A percentile compares a stretch with the other conserved stretches of the same genome.
These are phyloP conservation scores for Cruciata laevipes DNA, from an alignment of 257 asterid genomes.

Conservation along the genomic window DNA sequence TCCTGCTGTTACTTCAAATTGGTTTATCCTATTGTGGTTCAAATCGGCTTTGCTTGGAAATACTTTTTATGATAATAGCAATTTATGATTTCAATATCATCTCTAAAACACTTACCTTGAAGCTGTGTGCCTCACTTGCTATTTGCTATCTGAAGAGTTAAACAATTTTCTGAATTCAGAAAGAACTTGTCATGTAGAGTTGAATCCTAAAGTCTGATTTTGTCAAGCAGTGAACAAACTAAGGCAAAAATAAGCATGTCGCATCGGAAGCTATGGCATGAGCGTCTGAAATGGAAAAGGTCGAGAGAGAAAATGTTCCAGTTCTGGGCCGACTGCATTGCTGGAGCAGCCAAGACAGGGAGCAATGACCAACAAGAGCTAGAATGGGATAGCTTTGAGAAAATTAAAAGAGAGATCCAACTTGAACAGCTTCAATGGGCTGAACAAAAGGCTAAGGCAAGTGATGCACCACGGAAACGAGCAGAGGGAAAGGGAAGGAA, in stretches of 20 bases:
- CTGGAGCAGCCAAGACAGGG: slow-evolving; percentile 71
- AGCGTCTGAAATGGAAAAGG: slow-evolving; percentile 71
- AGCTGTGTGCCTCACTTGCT: background rate
- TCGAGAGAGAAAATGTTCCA: slow-evolving; percentile 50
- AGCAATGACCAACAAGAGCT: slow-evolving; percentile 60
- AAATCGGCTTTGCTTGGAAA: background rate
- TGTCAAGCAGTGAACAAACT: slow-evolving; percentile 53
- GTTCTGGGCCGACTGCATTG: slow-evolving; percentile 70
- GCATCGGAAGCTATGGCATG: slow-evolving; percentile 51
- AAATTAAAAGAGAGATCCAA: slow-evolving; percentile 44
- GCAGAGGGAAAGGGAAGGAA: slow-evolving; percentile 47
- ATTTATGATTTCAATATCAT: background rate
- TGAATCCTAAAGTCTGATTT: slow-evolving; percentile 2
- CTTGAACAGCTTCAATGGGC: slow-evolving; percentile 31
- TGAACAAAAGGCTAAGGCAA: slow-evolving; percentile 49
- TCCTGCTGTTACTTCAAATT: background rate
- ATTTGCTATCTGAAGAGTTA: slow-evolving; percentile 1
- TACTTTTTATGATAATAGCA: background rate
- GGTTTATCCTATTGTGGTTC: slow-evolving; percentile 3
- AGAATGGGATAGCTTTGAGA: slow-evolving; percentile 82
- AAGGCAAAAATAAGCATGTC: slow-evolving; percentile 54
- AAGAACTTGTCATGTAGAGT: slow-evolving; percentile 10
- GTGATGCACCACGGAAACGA: slow-evolving; percentile 35
- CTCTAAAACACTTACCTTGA: background rate
- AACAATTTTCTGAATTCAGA: background rate